phyloP scores from a whole-genome alignment of 2,329 filamentous ascomycete species.

The Pseudogymnoascus pannorum region DNA sequence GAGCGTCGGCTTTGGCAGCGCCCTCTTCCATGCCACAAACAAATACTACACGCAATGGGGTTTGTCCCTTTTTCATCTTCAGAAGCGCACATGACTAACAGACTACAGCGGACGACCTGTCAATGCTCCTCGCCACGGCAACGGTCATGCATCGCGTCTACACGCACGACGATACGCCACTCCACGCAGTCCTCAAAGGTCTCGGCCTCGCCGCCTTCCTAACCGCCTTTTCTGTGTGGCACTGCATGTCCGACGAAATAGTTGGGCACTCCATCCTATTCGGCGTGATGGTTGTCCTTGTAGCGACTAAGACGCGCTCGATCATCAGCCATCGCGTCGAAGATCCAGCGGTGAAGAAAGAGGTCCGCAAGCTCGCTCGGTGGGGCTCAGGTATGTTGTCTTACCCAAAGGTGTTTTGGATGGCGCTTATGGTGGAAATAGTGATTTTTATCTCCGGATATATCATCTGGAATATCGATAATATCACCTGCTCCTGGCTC shows the following conservation, averaged over 20 bases:
- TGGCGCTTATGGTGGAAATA: constrained; percentile 1
- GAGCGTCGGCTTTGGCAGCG: constrained; percentile 35
- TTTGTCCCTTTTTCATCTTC: constrained; percentile 32
- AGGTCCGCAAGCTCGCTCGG: constrained; percentile 21
- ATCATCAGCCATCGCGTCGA: constrained; percentile 23
- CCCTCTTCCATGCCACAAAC: constrained; percentile 36
- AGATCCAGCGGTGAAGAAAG: constrained; percentile 18
- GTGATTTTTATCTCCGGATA: constrained; percentile 39
- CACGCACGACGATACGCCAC: constrained; percentile 36
- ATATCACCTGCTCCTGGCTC: constrained; percentile 43
- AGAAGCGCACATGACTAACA: constrained; percentile 1
- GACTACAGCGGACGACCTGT: constrained; percentile 44
- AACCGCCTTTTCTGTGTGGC: constrained; percentile 35
- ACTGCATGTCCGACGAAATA: constrained; percentile 24
- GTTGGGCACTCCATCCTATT: constrained; percentile 23
- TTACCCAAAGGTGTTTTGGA: neutral
- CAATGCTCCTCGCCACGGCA: constrained; percentile 48
- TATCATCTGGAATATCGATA: constrained; percentile 50
- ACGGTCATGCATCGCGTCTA: constrained; percentile 44
- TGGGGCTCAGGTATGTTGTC: constrained; percentile 21
- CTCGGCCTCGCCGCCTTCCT: constrained; percentile 35
- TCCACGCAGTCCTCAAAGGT: constrained; percentile 33
- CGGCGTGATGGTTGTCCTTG: constrained; percentile 21
- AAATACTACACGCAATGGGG: constrained; percentile 41
- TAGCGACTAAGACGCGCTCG: constrained; percentile 22